Percentiles rank a stretch among this genome's conserved stretches.
Evolutionary conservation across 257 asterid species (phyloP).

Genomic region (Salvia rosmarinus): DNA sequence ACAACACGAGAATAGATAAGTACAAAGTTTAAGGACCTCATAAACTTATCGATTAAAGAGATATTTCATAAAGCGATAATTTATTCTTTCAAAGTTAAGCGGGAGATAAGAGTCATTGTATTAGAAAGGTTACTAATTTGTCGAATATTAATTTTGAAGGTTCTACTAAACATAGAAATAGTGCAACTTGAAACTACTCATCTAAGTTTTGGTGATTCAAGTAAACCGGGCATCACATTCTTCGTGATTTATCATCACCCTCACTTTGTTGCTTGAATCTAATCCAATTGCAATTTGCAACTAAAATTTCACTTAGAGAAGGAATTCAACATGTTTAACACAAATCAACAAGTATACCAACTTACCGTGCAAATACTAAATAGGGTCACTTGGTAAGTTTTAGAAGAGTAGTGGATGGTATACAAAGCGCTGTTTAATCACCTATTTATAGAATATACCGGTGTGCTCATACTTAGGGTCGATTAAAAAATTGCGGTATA

Average conservation of each 20-base stretch:
- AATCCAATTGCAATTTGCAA: too few relatives aligned
- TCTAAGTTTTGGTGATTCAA: slow-evolving; percentile 4
- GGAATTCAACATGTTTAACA: neutral
- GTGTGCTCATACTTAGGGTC: too few relatives aligned
- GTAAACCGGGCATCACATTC: too few relatives aligned
- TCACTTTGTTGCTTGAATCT: slow-evolving; percentile 23
- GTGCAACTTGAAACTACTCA: neutral
- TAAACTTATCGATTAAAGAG: neutral
- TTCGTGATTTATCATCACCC: neutral
- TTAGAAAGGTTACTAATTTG: neutral
- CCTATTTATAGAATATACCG: too few relatives aligned
- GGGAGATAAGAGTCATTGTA: neutral
- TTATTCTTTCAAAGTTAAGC: neutral
- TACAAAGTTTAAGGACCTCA: neutral
- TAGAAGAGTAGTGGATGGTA: too few relatives aligned
- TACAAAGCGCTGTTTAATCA: too few relatives aligned
- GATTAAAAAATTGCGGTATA: too few relatives aligned
- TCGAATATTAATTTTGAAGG: neutral
- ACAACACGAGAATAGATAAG: slow-evolving; percentile 57
- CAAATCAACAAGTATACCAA: slow-evolving; percentile 24
- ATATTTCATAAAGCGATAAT: neutral
- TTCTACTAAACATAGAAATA: neutral
- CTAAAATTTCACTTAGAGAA: neutral
- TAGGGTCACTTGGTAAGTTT: too few relatives aligned
- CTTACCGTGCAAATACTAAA: too few relatives aligned